Base-by-base conservation (phyloP, 106 monocot species). In the Apostasia shenzhenica region DNA sequence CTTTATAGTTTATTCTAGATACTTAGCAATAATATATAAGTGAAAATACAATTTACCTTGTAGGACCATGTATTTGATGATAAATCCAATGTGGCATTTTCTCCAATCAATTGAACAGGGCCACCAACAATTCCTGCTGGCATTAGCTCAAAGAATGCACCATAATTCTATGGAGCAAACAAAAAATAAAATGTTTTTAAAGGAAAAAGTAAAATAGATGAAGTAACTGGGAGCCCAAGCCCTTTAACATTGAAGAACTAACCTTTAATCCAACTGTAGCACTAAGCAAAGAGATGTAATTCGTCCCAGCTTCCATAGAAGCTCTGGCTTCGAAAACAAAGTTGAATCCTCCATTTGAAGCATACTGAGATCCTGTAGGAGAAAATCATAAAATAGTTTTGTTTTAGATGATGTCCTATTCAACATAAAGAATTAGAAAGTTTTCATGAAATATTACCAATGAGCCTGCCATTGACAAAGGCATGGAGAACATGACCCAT, bases 181-280 rank as follows among this genome's bases (percentile, higher is more conserved):
- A 12, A 61, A 45, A 26, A 26, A 26, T 26, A 26, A 26, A 26
- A 26, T 26, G 26, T 26, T 26, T 26, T 26, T 26, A 26, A 26
- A 26, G 26, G 26, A 26, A 26, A 26, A 26, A 26, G 26, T 26
- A 26, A 26, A 26, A 13, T 6, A 39, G 10, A 37, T 51, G 1
- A 62, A 26, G 26, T 53, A 41, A 55, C 41, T 5, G 14, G 2
- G 37, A 57, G 57, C 4, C 3, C 13, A 26, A 14, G 26, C 26
- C 26, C 26, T 26, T 26, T 26, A 26, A 26, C 26, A 26, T 26
- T 26, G 26, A 26, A 26, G 26, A 26, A 26, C 26, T 26, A 41
- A 94, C 94, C 90, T 76, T 73, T n/a, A 87, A 72, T 4, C 94
- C 86, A 43, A 94, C 90, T 10, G 94, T 87, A 13, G 62, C 80